Evolutionary conservation across 2,329 filamentous ascomycete species (phyloP).

Genomic region (Parafenestella ontariensis): DNA sequence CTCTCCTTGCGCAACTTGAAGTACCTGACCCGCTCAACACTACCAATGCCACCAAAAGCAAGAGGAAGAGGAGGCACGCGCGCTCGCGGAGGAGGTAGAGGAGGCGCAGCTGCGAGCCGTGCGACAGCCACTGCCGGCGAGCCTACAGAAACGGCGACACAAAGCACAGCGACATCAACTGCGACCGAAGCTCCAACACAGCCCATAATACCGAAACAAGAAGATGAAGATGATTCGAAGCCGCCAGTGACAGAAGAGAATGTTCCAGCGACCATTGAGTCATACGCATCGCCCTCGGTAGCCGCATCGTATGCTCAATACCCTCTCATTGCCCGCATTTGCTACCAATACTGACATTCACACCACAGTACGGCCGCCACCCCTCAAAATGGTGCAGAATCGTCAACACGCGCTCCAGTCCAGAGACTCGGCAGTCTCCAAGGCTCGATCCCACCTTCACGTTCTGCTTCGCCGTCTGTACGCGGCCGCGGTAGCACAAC

Average conservation of each 20-base stretch:
- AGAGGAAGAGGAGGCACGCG: constrained; percentile 33
- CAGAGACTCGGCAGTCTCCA: constrained; percentile 40
- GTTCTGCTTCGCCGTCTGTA: constrained; percentile 39
- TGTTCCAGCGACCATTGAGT: constrained; percentile 19
- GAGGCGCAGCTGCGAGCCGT: constrained; percentile 21
- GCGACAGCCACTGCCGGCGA: constrained; percentile 17
- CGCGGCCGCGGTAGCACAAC: constrained; percentile 33
- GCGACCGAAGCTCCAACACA: constrained; percentile 10
- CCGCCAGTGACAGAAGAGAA: constrained; percentile 16
- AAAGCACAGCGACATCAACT: constrained; percentile 16
- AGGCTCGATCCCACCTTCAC: constrained; percentile 35
- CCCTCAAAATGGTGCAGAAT: constrained; percentile 26
- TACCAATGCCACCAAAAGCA: constrained; percentile 42
- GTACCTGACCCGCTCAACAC: not conserved
- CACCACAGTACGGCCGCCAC: constrained; percentile 17
- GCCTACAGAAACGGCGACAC: constrained; percentile 20
- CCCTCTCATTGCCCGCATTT: not conserved
- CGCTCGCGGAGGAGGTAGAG: constrained; percentile 29
- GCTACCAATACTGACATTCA: constrained; percentile 3
- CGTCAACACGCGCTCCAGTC: constrained; percentile 28
- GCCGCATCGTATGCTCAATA: constrained; percentile 18
- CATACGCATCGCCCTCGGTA: constrained; percentile 15
- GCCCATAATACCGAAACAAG: constrained; percentile 27
- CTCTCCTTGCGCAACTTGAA: not conserved
- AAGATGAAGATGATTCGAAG: constrained; percentile 25